Evolutionary conservation across 768 basidiomycete species (phyloP), one percentile per base, ranked within the genome.

Genomic region (Trichaptum fuscoviolaceum): DNA sequence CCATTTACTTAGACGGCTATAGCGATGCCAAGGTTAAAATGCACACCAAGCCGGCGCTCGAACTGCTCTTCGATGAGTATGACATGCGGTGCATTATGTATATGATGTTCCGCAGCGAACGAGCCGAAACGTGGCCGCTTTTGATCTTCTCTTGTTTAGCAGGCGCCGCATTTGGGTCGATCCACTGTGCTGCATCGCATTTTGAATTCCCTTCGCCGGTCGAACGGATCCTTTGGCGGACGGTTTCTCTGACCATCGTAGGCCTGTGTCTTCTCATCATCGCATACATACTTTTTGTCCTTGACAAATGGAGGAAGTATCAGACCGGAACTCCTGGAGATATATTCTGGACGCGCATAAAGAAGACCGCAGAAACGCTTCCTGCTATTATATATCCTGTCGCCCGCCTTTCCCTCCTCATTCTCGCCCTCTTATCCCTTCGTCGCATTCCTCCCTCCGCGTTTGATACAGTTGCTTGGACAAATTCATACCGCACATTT

Each of bases 161-260:
- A 12, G 42, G 42, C 15, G 42, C 42, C 42, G 42, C 42, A 52
- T 52, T 64, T 52, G 65, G 65, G 25, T 26, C 65, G 17, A 26
- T 58, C 57, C 57, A 58, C 25, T n/a, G 57, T 26, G 25, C 25
- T 58, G 57, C 57, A 26, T 58, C 4, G 57, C 25, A n/a, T 7
- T 58, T 58, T 9, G n/a, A 58, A 2, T 58, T 58, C 9, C 57
- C 57, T n/a, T 58, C 57, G n/a, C 57, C 20, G 57, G 20, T 26
- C n/a, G 25, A 58, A 9, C n/a, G 25, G 57, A 58, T 58, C 9
- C 57, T 58, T 9, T 58, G 57, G 57, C 2, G 9, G 7, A 58
- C 57, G 25, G 20, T 7, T 58, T 58, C 20, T 58, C 57, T 23
- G 24, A 15, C 24, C 17, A 36, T 57, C 8, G 30, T 30, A 30